Evolutionary conservation across 179 eudicot genomes (phyloP).

Genomic region (Spergularia azorica): DNA sequence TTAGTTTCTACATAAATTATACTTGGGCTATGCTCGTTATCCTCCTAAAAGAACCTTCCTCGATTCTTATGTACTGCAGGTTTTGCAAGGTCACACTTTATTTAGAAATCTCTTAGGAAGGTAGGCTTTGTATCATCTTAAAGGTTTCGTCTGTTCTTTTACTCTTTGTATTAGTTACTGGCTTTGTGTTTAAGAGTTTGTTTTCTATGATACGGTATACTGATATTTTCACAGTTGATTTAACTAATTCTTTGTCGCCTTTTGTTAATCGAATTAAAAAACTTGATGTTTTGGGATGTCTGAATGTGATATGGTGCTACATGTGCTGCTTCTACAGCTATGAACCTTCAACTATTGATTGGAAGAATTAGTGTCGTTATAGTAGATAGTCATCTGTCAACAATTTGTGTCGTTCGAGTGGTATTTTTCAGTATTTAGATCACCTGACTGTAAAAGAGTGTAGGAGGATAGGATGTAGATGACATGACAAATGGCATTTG

Average conservation of each 20-base stretch:
- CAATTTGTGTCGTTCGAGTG: background rate
- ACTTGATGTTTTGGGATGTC: background rate
- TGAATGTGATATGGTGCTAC: background rate
- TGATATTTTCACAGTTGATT: background rate
- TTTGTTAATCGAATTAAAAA: background rate
- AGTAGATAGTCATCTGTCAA: background rate
- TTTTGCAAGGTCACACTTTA: conserved; percentile 75
- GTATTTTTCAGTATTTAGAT: background rate
- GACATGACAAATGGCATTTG: too few species aligned
- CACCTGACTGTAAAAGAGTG: too few species aligned
- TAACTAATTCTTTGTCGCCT: background rate
- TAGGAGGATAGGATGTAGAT: too few species aligned
- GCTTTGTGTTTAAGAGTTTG: background rate
- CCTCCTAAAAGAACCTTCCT: background rate
- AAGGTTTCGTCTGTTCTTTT: background rate
- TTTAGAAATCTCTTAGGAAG: conserved; percentile 58
- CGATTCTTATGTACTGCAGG: conserved; percentile 39
- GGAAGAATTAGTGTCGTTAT: background rate
- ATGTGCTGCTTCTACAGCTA: background rate
- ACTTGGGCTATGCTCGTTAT: background rate
- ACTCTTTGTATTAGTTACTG: background rate
- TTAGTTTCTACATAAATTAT: background rate
- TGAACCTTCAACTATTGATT: conserved; percentile 2
- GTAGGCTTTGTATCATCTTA: conserved; percentile 33
- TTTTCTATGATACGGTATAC: background rate